phyloP scores from a whole-genome alignment of 2,329 filamentous ascomycete species.

The Chaetomium strumarium region DNA sequence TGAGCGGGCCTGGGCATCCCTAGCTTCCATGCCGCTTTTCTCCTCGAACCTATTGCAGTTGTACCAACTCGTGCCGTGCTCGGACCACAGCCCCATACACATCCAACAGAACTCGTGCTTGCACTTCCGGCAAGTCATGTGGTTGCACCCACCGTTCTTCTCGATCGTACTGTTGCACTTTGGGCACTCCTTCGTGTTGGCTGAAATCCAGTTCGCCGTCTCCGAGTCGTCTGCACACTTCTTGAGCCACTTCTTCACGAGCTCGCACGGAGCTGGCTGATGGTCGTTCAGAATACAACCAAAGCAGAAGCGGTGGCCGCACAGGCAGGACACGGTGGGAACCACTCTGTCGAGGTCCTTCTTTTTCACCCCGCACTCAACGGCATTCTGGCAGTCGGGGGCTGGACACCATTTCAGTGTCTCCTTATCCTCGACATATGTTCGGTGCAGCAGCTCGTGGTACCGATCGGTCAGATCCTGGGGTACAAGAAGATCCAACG shows the following conservation, averaged over 20 bases:
- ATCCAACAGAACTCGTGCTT: constrained; percentile 99
- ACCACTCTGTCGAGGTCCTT: constrained; percentile 81
- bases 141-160: constrained; percentile 97
- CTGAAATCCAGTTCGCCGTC: constrained; percentile 98
- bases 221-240: constrained; percentile 98
- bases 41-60: constrained; percentile 98
- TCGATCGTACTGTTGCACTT: constrained; percentile 96
- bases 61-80: constrained; percentile 99
- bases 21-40: constrained; percentile 84
- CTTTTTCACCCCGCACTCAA: constrained; percentile 83
- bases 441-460: constrained; percentile 78
- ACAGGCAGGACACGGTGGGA: constrained; percentile 81
- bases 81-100: constrained; percentile 98
- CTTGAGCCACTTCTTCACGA: constrained; percentile 95
- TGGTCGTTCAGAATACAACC: constrained; percentile 87
- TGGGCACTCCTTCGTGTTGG: constrained; percentile 97
- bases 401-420: constrained; percentile 96
- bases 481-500: constrained; percentile 69
- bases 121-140: constrained; percentile 96
- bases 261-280: constrained; percentile 81
- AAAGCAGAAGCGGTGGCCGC: constrained; percentile 88
- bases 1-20: constrained; percentile 87
- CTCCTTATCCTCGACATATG: constrained; percentile 95
- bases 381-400: constrained; percentile 90
- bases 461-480: constrained; percentile 59